Evolutionary conservation across 768 basidiomycete genomes (phyloP), one percentile per base, ranked within the genome.

Genomic region (Agrocybe pediades): DNA sequence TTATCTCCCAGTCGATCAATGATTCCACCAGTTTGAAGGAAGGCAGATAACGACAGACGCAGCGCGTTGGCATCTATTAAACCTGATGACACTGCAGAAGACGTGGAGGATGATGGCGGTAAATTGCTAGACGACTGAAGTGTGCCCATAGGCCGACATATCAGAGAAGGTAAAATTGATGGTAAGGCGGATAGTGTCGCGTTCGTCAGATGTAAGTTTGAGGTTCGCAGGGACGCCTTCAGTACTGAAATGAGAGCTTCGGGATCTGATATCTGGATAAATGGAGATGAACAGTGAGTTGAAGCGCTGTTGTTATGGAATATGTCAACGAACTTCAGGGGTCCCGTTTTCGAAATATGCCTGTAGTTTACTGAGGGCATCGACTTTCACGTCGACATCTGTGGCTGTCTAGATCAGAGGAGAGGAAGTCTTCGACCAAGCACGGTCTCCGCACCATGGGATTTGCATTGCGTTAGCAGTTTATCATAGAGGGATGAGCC

Each of bases 1-100:
- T 86, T 87, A 65, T 95, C 93, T 23, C 91, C 92, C 15, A 95
- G 79, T 44, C 90, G 84, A 63, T 95, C 93, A 52, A 95, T 75
- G 19, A 93, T 75, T 36, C 89, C 91, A 39, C 89, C 89, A 1
- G 86, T 63, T 23, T 91, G 84, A 26, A 93, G 75, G 66, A 95
- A 86, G 9, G 88, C 79, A 44, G 67, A 66, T 51, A 95, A 73
- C 41, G 83, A 79, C 56, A 85, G 82, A 46, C 91, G 89, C 36
- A 95, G 81, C 17, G 79, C 75, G 20, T 24, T 45, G 8, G 19
- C 25, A 55, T 55, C 54, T 29, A 55, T 46, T 16, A 33, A 41
- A 19, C 21, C 41, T 16, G 61, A 59, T 19, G 72, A 61, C 40
- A 74, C 60, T 2, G 79, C 79, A 6, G 61, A 62, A 9, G 85